Evolutionary conservation across 768 basidiomycete genomes (phyloP).

Genomic region (Tulasnella sp.): DNA sequence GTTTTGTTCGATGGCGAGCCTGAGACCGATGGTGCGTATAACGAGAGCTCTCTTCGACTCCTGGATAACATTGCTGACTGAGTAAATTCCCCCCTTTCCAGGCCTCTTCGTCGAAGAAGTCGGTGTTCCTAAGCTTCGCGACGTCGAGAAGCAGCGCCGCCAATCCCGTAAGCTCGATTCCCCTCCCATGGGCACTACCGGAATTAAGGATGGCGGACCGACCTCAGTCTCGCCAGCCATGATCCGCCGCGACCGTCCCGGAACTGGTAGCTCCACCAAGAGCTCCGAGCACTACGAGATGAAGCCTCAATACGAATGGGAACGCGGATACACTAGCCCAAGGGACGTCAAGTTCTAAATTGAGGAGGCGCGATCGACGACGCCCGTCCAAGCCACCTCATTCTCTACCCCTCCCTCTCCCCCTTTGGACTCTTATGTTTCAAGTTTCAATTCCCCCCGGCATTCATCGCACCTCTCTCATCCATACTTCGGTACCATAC

Average conservation of each 20-base stretch:
- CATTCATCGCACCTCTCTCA: not conserved
- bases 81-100: not conserved
- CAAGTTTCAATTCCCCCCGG: not conserved
- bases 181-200: not conserved
- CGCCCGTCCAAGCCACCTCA: not conserved
- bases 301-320: slow-evolving; percentile 1
- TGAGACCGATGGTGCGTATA: slow-evolving; percentile 30
- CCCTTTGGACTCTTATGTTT: not conserved
- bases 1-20: slow-evolving; percentile 16
- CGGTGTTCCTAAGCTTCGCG: not conserved
- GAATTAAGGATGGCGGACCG: not conserved
- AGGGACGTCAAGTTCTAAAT: not conserved
- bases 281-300: slow-evolving; percentile 5
- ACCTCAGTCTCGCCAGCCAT: not conserved
- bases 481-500: not conserved
- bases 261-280: not conserved
- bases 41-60: too few species aligned
- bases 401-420: not conserved
- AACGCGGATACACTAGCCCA: not conserved
- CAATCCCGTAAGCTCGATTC: slow-evolving; percentile 5
- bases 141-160: not conserved
- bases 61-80: not conserved
- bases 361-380: not conserved
- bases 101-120: not conserved
- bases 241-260: not conserved